These are phyloP conservation scores for Ophiostoma novo-ulmi DNA, from an alignment of 2,329 filamentous ascomycete genomes.

Conservation along the genomic window DNA sequence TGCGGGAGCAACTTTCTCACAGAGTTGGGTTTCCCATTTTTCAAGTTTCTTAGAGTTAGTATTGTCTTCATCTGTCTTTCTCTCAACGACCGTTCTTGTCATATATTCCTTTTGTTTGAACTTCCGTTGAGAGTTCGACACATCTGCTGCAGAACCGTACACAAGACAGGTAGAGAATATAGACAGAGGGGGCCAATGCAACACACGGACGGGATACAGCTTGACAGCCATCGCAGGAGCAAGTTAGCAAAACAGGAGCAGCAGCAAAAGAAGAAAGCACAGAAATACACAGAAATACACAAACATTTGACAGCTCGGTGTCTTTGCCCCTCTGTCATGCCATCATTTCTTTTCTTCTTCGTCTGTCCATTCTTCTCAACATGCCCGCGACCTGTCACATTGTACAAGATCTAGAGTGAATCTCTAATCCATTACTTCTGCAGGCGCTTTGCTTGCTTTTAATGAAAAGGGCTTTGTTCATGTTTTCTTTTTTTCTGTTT, in stretches of 20 bases:
- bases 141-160: conserved; percentile 13
- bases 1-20: too few species aligned
- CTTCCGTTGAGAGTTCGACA: conserved; percentile 3
- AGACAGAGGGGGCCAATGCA: not conserved
- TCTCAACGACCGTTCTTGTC: not conserved
- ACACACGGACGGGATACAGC: conserved; percentile 5
- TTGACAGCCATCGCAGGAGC: not conserved
- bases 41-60: too few species aligned
- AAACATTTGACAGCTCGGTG: conserved; percentile 23
- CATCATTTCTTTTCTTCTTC: conserved; percentile 1
- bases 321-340: not conserved
- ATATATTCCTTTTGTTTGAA: not conserved
- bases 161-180: conserved; percentile 11
- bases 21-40: too few species aligned
- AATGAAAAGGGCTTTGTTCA: not conserved
- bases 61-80: not conserved
- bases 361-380: not conserved
- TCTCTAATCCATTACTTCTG: conserved; percentile 31
- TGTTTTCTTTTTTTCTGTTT: not conserved
- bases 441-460: not conserved
- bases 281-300: not conserved
- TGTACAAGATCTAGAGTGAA: conserved; percentile 45
- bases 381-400: conserved; percentile 44
- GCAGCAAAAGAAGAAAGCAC: not conserved
- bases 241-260: too few species aligned